Conservation (phyloP, 2,329 filamentous ascomycete species). For the Microdochium trichocladiopsis region DNA sequence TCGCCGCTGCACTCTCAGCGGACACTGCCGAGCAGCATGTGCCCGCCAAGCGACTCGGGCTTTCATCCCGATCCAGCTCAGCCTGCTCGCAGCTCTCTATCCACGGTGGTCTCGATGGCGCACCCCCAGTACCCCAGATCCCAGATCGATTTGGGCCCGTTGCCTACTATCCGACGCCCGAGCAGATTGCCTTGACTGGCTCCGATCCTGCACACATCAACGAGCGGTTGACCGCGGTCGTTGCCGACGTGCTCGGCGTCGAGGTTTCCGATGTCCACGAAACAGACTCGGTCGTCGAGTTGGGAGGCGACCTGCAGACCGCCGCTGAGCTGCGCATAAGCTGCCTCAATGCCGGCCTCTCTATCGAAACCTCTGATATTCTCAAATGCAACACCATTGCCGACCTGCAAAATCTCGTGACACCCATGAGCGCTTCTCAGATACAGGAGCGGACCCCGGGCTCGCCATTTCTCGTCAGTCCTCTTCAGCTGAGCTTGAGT, state of each 20-base stretch:
- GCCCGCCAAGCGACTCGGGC: background rate
- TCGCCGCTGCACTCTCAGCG: background rate
- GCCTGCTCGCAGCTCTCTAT: background rate
- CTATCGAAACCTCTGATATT: slow-evolving; percentile 29
- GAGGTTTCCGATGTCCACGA: slow-evolving; percentile 21
- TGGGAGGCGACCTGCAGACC: slow-evolving; percentile 31
- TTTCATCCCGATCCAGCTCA: background rate
- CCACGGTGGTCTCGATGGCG: background rate
- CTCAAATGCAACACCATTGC: slow-evolving; percentile 34
- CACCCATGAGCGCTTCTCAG: slow-evolving; percentile 16
- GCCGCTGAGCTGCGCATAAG: slow-evolving; percentile 23
- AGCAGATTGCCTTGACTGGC: slow-evolving; percentile 6
- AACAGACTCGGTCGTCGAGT: slow-evolving; percentile 34
- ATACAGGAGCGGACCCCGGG: slow-evolving; percentile 2
- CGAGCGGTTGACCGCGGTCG: slow-evolving; percentile 22
- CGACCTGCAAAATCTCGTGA: slow-evolving; percentile 34
- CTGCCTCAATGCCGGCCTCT: slow-evolving; percentile 28
- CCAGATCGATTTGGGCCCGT: background rate
- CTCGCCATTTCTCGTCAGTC: slow-evolving; percentile 11
- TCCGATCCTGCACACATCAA: slow-evolving; percentile 7
- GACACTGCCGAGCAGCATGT: background rate
- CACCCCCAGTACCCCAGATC: background rate
- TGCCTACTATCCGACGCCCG: background rate
- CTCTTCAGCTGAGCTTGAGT: slow-evolving; percentile 10
- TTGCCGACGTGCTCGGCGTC: slow-evolving; percentile 29